Evolutionary conservation across 2,329 filamentous ascomycete genomes (phyloP), one percentile per base, ranked within the genome.

Genomic region (Ceratocystis eucalypticola): DNA sequence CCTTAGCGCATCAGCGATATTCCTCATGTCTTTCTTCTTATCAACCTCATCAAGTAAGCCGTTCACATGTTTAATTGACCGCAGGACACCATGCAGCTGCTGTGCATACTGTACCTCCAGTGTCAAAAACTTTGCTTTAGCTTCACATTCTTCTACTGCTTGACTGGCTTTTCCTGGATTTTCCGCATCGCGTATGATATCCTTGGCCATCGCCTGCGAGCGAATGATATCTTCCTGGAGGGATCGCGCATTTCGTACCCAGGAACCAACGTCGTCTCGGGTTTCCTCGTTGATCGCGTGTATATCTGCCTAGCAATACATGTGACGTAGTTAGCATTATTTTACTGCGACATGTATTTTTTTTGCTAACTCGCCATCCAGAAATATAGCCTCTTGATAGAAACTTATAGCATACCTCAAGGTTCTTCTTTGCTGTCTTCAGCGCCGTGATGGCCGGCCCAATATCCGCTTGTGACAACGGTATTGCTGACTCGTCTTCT

Each of bases 171-270:
- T 75, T 62, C 78, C 79, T 1, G 82, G 82, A 1, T 80, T 83
- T 72, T 93, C 88, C 64, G 91, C 87, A 71, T 91, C 84, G 57
- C 86, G 82, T 4, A 93, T 83, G 67, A 97, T 95, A 67, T 91
- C 86, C 72, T 86, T 86, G 25, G 93, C 91, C 45, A 91, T 86
- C 17, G 84, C 82, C 71, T 90, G 87, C 28, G 91, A 93, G 61
- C 84, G 83, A 71, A 89, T 84, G 70, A 96, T 93, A 73, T 96
- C 93, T 69, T 87, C 83, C 74, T 96, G 90, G 6, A 96, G 82
- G 64, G 87, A 84, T 75, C 90, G 90, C 61, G 92, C 91, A 74
- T 94, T 90, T 64, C 81, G 78, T 66, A 95, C 89, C 93, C 93
- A 97, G 64, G 86, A 83, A 72, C 91, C 88, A 63, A 96, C 88